These are phyloP conservation scores for Phoma sp. DNA, from an alignment of 2,329 filamentous ascomycete species.

Conservation along the genomic window DNA sequence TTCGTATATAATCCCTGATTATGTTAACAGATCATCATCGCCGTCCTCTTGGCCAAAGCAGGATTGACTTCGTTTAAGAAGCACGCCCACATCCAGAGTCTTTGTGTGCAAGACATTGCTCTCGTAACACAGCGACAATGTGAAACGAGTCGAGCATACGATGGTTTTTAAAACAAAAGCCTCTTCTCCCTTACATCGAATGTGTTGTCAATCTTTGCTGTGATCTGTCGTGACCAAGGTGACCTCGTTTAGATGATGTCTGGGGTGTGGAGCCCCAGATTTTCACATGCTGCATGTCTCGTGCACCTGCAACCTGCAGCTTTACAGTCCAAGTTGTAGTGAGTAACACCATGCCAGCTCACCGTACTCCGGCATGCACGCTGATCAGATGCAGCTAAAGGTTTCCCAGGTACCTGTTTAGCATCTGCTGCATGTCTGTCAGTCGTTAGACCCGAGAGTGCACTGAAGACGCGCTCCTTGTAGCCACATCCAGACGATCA, in stretches of 20 bases:
- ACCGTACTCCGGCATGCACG: neutral
- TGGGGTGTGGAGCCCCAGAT: slow-evolving; percentile 21
- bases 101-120: no score
- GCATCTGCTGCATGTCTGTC: neutral
- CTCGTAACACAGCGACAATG: no score
- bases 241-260: neutral
- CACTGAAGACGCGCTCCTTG: slow-evolving; percentile 1
- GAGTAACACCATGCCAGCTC: neutral
- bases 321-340: neutral
- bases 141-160: no score
- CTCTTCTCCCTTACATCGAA: neutral
- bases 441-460: neutral
- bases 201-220: neutral
- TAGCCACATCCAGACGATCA: slow-evolving; percentile 5
- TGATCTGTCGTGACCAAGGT: neutral
- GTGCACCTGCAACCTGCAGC: neutral
- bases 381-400: neutral
- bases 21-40: no score
- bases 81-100: no score
- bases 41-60: no score
- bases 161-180: no score
- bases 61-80: no score
- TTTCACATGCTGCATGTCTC: slow-evolving; percentile 14
- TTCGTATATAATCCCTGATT: no score
- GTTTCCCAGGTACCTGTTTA: slow-evolving; percentile 1